Base-by-base conservation (phyloP, 305 asterid genomes). In the Rubia balearica region DNA sequence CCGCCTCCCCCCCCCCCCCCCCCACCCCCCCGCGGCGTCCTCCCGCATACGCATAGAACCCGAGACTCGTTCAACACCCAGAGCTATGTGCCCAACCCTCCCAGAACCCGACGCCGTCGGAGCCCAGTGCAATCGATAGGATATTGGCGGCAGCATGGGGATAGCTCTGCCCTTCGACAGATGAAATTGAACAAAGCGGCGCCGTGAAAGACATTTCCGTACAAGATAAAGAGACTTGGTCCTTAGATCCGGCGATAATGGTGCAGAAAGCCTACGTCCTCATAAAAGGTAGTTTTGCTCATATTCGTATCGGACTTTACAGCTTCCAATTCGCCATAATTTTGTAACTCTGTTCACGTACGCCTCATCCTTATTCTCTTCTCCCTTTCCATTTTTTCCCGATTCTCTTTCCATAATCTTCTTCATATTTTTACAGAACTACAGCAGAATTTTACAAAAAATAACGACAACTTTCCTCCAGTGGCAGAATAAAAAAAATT, bases 191-290 rank as follows among this genome's bases (percentile, higher is more conserved):
- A 3, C 24, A 7, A 40, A 38, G 55, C 69, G 69, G 9, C 12
- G 49, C 27, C 62, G 71, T 59, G 10, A 48, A 33, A 9, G 72
- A 68, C 12, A 4, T 21, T 40, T 0, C 48, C 0, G 12, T 5
- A 5, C 65, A 11, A 56, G 60, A 56, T 14, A 1, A 8, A 42
- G 73, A 56, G 49, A 56, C 7, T 5, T 67, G 60, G 68, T 46
- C 79, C 33, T 79, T 75, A 65, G 72, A 56, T 71, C 95, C 98
- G 64, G 96, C 96, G 55, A 89, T 81, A 91, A 84, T 73, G 75
- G 76, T 91, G 46, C 98, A 91, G 90, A 91, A 89, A 91, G 90
- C 80, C n/a, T n/a, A n/a, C n/a, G n/a, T n/a, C n/a, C n/a, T n/a
- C n/a, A 83, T 76, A 81, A 85, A 84, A 83, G 81, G 79, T 59